A percentile compares a stretch with the other conserved stretches of the same genome.
These are phyloP conservation scores for Bertia moriformis DNA, from an alignment of 2,329 filamentous ascomycete genomes.

Conservation along the genomic window DNA sequence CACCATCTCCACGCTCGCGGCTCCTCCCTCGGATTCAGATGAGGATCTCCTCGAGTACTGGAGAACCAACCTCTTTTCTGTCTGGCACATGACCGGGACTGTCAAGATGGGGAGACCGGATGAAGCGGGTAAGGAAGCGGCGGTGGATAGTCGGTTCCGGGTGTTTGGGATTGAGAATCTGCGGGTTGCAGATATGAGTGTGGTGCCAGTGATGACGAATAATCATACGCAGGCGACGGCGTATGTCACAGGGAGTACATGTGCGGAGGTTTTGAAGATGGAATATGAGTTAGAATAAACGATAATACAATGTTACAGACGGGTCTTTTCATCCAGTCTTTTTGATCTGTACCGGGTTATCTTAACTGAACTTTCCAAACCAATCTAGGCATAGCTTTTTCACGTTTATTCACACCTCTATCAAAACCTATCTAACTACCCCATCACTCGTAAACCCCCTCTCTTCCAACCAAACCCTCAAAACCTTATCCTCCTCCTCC, in stretches of 20 bases:
- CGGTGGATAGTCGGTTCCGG: slow-evolving; percentile 9
- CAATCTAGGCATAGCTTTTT: too few relatives aligned
- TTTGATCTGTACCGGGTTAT: too few relatives aligned
- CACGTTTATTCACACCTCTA: too few relatives aligned
- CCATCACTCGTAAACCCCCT: too few relatives aligned
- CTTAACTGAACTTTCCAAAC: too few relatives aligned
- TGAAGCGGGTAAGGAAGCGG: background rate
- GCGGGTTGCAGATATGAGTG: slow-evolving; percentile 20
- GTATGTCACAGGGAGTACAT: slow-evolving; percentile 26
- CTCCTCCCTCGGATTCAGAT: background rate
- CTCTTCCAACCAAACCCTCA: too few relatives aligned
- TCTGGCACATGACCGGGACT: slow-evolving; percentile 1
- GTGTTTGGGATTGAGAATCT: slow-evolving; percentile 22
- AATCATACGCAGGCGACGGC: slow-evolving; percentile 25
- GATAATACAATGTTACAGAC: too few relatives aligned
- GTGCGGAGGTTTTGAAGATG: slow-evolving; percentile 12
- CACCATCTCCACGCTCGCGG: background rate
- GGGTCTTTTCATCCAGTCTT: too few relatives aligned
- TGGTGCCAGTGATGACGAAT: slow-evolving; percentile 22
- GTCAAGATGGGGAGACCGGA: background rate
- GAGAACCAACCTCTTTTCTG: background rate
- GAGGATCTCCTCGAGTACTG: slow-evolving; percentile 2
- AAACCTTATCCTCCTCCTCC: background rate
- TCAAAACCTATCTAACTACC: too few relatives aligned
- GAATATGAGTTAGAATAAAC: too few relatives aligned